Conservation (phyloP, 2,329 filamentous ascomycete genomes). For the Fusarium falciforme region DNA sequence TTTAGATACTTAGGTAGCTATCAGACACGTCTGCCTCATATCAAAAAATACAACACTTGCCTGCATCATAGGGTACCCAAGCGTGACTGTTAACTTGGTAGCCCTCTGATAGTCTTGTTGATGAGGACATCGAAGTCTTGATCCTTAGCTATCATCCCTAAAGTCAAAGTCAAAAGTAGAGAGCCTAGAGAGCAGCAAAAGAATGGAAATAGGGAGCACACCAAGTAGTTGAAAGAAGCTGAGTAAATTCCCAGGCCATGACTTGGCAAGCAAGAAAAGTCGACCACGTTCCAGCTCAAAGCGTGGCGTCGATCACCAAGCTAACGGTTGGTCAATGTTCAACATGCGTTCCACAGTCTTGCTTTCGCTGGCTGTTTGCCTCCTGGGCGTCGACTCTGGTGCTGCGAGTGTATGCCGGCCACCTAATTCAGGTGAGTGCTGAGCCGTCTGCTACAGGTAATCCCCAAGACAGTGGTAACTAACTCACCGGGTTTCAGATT, state of each 20-base stretch:
- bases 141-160: neutral
- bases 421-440: neutral
- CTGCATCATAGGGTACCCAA: neutral
- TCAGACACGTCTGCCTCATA: neutral
- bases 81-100: neutral
- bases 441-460: neutral
- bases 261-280: too few relatives aligned
- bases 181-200: neutral
- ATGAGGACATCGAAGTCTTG: neutral
- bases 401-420: neutral
- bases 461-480: too few relatives aligned
- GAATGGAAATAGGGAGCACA: neutral
- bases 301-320: too few relatives aligned
- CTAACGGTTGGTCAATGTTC: neutral
- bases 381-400: neutral
- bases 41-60: neutral
- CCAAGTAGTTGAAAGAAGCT: too few relatives aligned
- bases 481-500: too few relatives aligned
- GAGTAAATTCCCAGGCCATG: too few relatives aligned
- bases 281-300: too few relatives aligned
- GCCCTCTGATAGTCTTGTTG: neutral
- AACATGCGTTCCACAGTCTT: neutral
- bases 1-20: neutral
- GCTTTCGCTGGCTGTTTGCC: neutral
- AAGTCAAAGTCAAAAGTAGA: neutral